Base-by-base conservation (phyloP, 129 eudicot species). In the Logfia minima region DNA sequence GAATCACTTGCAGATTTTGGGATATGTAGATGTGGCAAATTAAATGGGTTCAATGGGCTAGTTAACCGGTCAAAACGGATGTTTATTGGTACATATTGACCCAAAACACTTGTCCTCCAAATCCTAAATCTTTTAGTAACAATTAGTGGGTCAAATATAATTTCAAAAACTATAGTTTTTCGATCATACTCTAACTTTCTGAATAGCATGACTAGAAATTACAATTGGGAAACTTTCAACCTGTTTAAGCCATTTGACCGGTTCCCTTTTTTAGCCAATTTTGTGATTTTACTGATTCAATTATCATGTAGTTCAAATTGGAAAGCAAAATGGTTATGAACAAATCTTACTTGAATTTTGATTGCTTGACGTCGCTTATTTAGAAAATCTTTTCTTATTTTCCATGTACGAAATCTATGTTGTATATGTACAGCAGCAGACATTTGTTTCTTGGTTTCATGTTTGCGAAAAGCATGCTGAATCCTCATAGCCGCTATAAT, bases 401-500 rank as follows among this genome's bases (percentile, higher is more conserved):
- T 90, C 99, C 99, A 95, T 48, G 94, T 80, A 72, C 92, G 97
- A 72, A 91, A 95, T 78, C 97, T 83, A 70, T 88, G 77, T 70
- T 95, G 99, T 52, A 95, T 91, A 19, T 89, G 88, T 39, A 88
- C 94, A 78, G 97, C 99, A 72, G 99, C 99, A 10, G 83, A 79
- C 81, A 92, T 86, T 78, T 87, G 81, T 82, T 89, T 94, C 56
- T 79, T 80, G 2, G 83, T 83, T 71, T 89, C 97, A 34, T 84
- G 85, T 72, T 85, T 87, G 37, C 97, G 90, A 56, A 68, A 94
- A 4, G 99, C 99, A 75, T 95, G 97, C 72, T 95, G 99, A 82
- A 95, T 95, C 85, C 80, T 95, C 99, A 95, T 92, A 32, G 99
- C 99, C 22, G 99, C 97, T 74, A 91, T 79, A 75, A 95, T 92